Evolutionary conservation across 1,284 basidiomycete genomes (phyloP), one percentile per base, ranked within the genome.

Genomic region (Pascua guehoae): DNA sequence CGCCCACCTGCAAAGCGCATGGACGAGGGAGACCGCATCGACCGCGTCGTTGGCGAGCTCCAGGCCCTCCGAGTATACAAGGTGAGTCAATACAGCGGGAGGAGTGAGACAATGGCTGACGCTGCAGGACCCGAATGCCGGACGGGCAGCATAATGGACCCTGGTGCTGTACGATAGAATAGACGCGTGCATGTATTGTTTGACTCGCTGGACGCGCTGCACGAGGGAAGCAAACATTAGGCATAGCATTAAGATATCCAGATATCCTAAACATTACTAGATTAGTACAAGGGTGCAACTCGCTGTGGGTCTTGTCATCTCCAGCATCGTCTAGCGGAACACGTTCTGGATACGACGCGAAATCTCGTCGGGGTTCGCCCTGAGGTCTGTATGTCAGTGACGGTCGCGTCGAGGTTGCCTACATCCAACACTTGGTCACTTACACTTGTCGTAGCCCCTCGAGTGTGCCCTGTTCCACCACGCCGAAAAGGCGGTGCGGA

Each of bases 1-100:
- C 24, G 24, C 24, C 24, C 24, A 32, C 44, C 47, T 37, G 43
- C 53, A 8, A 24, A 24, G 12, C 57, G 41, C 40, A 47, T 66
- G 50, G 65, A 63, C 39, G 51, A 60, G 16, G 67, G 67, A 11
- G 71, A 70, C 41, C 66, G 62, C 51, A 57, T 53, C 42, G 74
- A 74, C 57, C 59, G 72, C 40, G 58, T 74, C 17, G 68, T 77
- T 10, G 75, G 75, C 12, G 75, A 77, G 48, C 61, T 77, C 44
- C 74, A 77, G 59, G 75, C 75, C 18, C 56, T 77, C 52, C 68
- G 64, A 56, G 73, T 77, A 43, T 73, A 65, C 63, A 77, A 75
- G 67, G 73, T 74, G 54, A 49, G 68, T 64, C 40, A 32, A 16
- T 32, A 24, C 15, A 36, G 37, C 18, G 43, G 37, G 48, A 14